phyloP scores from a whole-genome alignment of 768 basidiomycete genomes.

The Leccinum boreale region DNA sequence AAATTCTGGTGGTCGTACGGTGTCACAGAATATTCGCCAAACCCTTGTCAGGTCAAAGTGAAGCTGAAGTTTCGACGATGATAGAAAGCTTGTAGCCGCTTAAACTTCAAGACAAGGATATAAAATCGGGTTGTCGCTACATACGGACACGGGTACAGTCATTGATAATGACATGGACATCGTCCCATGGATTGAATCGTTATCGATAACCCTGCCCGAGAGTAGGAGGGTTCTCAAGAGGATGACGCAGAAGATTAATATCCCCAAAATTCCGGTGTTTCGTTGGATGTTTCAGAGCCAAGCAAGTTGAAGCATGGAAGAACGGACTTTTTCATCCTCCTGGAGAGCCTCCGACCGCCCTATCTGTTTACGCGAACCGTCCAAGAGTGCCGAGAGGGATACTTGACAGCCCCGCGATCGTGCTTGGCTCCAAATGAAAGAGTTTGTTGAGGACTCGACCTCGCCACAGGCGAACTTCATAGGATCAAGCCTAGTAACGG shows the following conservation, averaged over 20 bases:
- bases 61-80: not conserved
- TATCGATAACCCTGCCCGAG: not conserved
- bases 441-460: not conserved
- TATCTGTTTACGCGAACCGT: not conserved
- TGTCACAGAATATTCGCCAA: not conserved
- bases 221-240: not conserved
- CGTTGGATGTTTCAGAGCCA: not conserved
- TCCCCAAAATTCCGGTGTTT: not conserved
- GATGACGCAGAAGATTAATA: not conserved
- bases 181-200: not conserved
- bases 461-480: no score
- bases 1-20: not conserved
- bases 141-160: not conserved
- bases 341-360: not conserved
- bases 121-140: not conserved
- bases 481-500: no score
- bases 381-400: not conserved
- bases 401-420: not conserved
- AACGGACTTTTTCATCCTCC: not conserved
- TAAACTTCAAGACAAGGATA: not conserved
- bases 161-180: not conserved
- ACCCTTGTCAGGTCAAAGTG: not conserved
- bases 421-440: not conserved
- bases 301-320: not conserved
- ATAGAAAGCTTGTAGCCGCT: not conserved